Evolutionary conservation across 1,284 basidiomycete genomes (phyloP).

Genomic region (Rhodotorula sp.): DNA sequence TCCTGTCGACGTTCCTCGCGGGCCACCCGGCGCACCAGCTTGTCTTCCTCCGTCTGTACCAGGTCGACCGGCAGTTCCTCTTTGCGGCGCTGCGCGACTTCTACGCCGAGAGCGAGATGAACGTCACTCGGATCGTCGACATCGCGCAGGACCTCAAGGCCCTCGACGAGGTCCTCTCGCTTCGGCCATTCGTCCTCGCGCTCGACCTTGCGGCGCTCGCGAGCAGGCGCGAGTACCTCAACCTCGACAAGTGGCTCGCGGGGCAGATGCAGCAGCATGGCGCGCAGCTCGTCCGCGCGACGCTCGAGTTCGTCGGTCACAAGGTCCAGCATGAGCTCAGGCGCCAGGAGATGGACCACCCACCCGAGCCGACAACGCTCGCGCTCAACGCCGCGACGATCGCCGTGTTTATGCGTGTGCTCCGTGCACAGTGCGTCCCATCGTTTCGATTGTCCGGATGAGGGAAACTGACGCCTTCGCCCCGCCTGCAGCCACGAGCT

Average conservation of each 20-base stretch:
- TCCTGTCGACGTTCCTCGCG: conserved; percentile 86
- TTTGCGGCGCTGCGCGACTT: conserved; percentile 85
- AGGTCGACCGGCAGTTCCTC: conserved; percentile 80
- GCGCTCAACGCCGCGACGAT: conserved; percentile 80
- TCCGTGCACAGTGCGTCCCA: conserved; percentile 69
- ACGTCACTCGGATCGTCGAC: conserved; percentile 91
- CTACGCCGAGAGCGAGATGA: conserved; percentile 87
- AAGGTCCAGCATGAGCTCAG: conserved; percentile 86
- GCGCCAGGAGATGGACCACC: conserved; percentile 71
- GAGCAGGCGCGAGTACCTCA: conserved; percentile 87
- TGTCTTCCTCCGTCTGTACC: conserved; percentile 95
- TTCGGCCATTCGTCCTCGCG: conserved; percentile 76
- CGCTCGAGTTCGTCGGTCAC: conserved; percentile 82
- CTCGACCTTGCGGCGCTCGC: conserved; percentile 92
- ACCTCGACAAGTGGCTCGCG: conserved; percentile 93
- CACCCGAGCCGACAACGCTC: conserved; percentile 72
- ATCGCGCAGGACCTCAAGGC: conserved; percentile 95
- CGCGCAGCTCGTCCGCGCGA: conserved; percentile 79
- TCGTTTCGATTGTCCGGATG: conserved; percentile 17
- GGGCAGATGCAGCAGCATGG: conserved; percentile 80
- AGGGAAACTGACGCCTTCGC: not conserved
- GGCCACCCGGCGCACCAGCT: conserved; percentile 92
- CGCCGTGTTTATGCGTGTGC: conserved; percentile 83
- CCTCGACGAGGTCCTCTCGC: conserved; percentile 82
- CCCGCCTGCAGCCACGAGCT: conserved; percentile 55